Base-by-base conservation (phyloP, 2,329 filamentous ascomycete species). In the Aspergillus quadrilineatus region DNA sequence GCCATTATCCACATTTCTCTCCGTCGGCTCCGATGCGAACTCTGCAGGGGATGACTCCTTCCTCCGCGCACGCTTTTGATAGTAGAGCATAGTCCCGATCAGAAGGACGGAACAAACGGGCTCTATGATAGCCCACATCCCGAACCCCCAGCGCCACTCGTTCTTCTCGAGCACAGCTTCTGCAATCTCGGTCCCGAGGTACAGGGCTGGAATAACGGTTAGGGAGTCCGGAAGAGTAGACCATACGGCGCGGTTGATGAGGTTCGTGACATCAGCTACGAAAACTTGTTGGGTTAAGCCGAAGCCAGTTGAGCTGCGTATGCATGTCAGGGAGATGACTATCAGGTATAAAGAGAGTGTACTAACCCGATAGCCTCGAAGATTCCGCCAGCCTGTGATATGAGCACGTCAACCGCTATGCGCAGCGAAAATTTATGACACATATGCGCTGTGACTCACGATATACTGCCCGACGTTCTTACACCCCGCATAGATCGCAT, bases 251-350 rank as follows among this genome's bases (percentile, higher is more conserved):
- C 85, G 82, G 64, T 86, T 85, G 15, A 82, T 69, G 44, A 87
- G 70, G 61, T 82, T 79, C 49, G 81, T 85, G 1, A 82, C 84
- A 67, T 88, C 85, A 30, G 85, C 85, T 48, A 87, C 81, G 67
- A 88, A 85, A 41, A 88, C 82, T 65, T 87, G 84, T 64, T 86
- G 81, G 22, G 86, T 69, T 47, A 87, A 83, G 56, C 83, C 79
- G 6, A 85, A 77, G 2, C 83, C 84, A 0, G 83, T 84, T 9
- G 49, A 51, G 22, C 49, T 50, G 28, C 3, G 22, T 22, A 22
- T 22, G 22, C 22, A 22, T 4, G 22, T 22, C 22, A 22, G 22
- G 22, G 22, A 3, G 22, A 22, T 22, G 22, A 22, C 17, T 3
- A 22, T 22, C 17, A 32, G 10, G 22, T 9, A 9, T 42, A 22